Conservation (phyloP, 208 protist species). For the Trypanosoma mega region DNA sequence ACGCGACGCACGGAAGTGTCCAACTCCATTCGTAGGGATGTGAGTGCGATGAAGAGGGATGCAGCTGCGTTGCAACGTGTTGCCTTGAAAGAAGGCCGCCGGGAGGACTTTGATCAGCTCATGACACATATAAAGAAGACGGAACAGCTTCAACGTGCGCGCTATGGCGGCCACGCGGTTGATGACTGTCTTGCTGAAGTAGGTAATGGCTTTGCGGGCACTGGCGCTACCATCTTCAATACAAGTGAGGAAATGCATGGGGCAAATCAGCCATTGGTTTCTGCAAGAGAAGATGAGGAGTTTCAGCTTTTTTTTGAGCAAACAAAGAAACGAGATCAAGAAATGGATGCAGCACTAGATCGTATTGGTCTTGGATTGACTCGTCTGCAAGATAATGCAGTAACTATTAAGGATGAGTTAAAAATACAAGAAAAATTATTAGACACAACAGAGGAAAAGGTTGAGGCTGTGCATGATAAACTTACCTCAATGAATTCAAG, state of each 20-base stretch:
- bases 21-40: constrained; percentile 29
- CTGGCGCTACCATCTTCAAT: constrained; percentile 1
- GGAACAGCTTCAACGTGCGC: constrained; percentile 29
- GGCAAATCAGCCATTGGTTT: constrained; percentile 10
- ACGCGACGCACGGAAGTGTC: constrained; percentile 25
- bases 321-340: constrained; percentile 40
- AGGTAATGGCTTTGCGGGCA: background rate
- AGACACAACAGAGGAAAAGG: constrained; percentile 39
- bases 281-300: constrained; percentile 38
- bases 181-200: background rate
- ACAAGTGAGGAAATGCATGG: constrained; percentile 2
- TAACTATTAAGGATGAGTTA: constrained; percentile 60
- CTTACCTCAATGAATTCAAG: constrained; percentile 51
- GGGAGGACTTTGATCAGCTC: constrained; percentile 28
- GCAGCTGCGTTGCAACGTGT: constrained; percentile 7
- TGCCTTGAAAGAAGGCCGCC: constrained; percentile 25
- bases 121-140: constrained; percentile 33
- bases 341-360: constrained; percentile 70
- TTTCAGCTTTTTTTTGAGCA: constrained; percentile 62
- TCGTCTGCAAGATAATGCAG: constrained; percentile 67
- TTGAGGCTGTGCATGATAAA: constrained; percentile 39
- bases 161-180: constrained; percentile 2
- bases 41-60: constrained; percentile 33
- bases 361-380: constrained; percentile 50
- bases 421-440: constrained; percentile 43